Evolutionary conservation across 1,284 basidiomycete genomes (phyloP).

Genomic region (Trichosporon faecale): DNA sequence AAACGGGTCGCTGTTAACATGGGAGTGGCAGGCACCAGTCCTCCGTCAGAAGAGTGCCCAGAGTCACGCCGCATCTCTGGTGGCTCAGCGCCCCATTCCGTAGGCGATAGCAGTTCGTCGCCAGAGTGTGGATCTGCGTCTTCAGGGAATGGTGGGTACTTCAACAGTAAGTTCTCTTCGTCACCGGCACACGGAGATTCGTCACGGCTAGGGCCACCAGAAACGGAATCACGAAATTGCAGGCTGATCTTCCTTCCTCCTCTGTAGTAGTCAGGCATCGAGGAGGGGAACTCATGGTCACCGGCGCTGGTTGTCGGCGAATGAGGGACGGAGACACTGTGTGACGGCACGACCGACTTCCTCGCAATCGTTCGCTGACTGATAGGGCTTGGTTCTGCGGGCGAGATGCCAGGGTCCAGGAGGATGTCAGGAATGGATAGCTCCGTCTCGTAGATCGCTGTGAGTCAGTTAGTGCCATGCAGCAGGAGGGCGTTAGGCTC

Average conservation of each 20-base stretch:
- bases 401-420: neutral
- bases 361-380: neutral
- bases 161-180: neutral
- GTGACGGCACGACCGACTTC: neutral
- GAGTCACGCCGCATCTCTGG: constrained; percentile 10
- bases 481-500: neutral
- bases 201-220: neutral
- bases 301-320: neutral
- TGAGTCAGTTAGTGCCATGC: neutral
- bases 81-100: neutral
- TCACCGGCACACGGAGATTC: neutral
- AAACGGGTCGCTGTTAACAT: neutral
- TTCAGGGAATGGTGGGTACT: neutral
- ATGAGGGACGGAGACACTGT: neutral
- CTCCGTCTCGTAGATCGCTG: neutral
- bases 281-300: neutral
- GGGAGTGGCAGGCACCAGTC: neutral
- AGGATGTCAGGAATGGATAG: neutral
- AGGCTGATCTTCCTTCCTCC: constrained; percentile 1
- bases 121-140: neutral
- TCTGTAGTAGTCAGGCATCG: neutral
- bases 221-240: neutral
- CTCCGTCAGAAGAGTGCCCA: constrained; percentile 2
- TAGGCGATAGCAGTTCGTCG: neutral
- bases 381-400: neutral